Conservation (phyloP, 2,329 filamentous ascomycete genomes). For the Fusarium tjaetaba region DNA sequence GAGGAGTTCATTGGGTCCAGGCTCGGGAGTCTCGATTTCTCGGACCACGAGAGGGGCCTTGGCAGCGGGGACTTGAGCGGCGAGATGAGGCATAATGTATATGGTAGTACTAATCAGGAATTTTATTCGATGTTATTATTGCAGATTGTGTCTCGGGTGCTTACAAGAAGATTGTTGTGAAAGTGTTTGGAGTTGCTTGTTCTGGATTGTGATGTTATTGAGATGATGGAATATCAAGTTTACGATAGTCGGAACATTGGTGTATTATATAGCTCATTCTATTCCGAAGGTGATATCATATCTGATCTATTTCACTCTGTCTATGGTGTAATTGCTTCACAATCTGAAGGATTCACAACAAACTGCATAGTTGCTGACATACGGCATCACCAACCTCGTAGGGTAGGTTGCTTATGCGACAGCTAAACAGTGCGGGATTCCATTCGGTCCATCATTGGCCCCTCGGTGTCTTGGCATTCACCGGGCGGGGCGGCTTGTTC, state of each 20-base stretch:
- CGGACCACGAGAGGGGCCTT: slow-evolving; percentile 21
- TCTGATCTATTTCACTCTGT: neutral
- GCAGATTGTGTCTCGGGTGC: too few relatives aligned
- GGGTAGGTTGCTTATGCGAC: neutral
- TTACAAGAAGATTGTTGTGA: too few relatives aligned
- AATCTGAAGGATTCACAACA: neutral
- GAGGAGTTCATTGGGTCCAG: slow-evolving; percentile 30
- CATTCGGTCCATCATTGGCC: neutral
- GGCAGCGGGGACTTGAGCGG: slow-evolving; percentile 22
- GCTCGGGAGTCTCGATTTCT: slow-evolving; percentile 29
- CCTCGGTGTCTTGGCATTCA: slow-evolving; percentile 19
- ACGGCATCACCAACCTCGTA: neutral
- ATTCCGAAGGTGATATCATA: too few relatives aligned
- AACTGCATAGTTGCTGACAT: neutral
- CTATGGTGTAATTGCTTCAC: neutral
- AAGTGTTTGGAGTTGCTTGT: neutral
- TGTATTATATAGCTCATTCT: neutral
- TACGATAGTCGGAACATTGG: fast-evolving
- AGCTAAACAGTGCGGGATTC: neutral
- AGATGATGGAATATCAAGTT: fast-evolving
- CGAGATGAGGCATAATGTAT: slow-evolving; percentile 22
- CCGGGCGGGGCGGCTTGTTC: neutral
- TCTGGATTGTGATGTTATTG: fast-evolving
- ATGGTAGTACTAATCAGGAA: fast-evolving
- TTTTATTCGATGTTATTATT: fast-evolving